Conservation (phyloP, 2,329 filamentous ascomycete genomes). For the Didymella segeticola region DNA sequence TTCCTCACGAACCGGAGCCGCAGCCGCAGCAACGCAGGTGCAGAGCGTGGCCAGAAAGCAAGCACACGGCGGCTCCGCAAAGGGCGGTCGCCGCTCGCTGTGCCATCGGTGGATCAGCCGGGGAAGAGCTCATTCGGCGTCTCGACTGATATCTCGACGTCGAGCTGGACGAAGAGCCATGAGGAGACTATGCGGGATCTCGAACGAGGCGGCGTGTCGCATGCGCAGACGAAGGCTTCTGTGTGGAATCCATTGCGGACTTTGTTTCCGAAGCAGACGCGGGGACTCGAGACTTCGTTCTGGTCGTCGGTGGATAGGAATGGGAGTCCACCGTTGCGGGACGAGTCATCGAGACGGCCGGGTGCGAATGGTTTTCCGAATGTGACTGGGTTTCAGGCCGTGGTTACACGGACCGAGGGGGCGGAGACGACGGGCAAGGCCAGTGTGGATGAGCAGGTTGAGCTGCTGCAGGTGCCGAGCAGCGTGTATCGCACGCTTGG, state of each 20-base stretch:
- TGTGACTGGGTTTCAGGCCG: not conserved
- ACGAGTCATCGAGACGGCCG: not conserved
- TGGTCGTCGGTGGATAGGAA: conserved; percentile 1
- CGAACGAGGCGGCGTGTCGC: not conserved
- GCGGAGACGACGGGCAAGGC: not conserved
- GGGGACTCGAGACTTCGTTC: not conserved
- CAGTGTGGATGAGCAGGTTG: conserved; percentile 3
- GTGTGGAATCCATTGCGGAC: conserved; percentile 1
- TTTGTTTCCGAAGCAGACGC: not conserved
- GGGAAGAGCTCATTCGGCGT: not conserved
- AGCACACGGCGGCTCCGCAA: not conserved
- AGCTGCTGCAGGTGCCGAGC: not conserved
- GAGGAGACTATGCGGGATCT: not conserved
- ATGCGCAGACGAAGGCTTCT: not conserved
- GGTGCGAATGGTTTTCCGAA: not conserved
- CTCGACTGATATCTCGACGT: not conserved
- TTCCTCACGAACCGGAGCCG: conserved; percentile 6
- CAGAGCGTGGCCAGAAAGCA: not conserved
- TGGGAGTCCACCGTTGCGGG: not conserved
- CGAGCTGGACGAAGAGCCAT: not conserved
- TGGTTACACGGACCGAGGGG: not conserved
- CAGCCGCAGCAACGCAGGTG: not conserved
- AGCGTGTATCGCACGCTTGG: not conserved
- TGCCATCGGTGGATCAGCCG: not conserved
- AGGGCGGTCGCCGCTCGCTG: not conserved